Evolutionary conservation across 208 protist genomes (phyloP).

Genomic region (Novymonas esmeraldas): DNA sequence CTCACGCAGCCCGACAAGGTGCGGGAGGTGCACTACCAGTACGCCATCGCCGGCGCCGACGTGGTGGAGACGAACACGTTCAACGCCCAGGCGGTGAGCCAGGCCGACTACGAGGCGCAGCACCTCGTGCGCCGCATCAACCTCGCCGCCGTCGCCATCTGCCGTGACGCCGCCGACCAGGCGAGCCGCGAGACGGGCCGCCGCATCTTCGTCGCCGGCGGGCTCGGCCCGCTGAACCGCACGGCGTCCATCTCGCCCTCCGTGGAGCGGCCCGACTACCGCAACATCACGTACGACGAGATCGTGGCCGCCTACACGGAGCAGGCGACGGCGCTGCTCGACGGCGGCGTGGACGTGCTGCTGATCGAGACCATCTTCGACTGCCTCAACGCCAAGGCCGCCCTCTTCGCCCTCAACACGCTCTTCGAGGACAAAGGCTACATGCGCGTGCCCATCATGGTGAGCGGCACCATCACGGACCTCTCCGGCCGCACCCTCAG

Average conservation of each 20-base stretch:
- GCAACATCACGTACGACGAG: conserved; percentile 95
- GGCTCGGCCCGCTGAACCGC: conserved; percentile 95
- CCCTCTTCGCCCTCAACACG: conserved; percentile 93
- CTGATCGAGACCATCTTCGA: conserved; percentile 98
- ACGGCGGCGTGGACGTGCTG: conserved; percentile 95
- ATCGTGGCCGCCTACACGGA: conserved; percentile 92
- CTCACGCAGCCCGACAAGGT: conserved; percentile 94
- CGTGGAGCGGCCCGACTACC: conserved; percentile 92
- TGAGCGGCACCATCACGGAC: conserved; percentile 95
- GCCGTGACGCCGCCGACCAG: conserved; percentile 59
- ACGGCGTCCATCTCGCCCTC: conserved; percentile 95
- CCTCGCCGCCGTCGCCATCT: conserved; percentile 67
- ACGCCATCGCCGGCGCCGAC: conserved; percentile 94
- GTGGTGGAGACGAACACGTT: conserved; percentile 98
- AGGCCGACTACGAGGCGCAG: conserved; percentile 95
- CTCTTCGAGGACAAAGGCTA: conserved; percentile 82
- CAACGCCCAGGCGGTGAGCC: conserved; percentile 90
- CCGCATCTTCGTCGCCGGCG: conserved; percentile 94
- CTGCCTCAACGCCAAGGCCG: conserved; percentile 91
- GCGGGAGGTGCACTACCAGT: conserved; percentile 88
- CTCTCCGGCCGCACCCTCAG: conserved; percentile 94
- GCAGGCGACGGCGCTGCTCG: conserved; percentile 91
- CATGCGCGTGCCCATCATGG: conserved; percentile 65
- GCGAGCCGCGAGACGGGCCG: conserved; percentile 36
- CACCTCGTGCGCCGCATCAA: conserved; percentile 91